Evolutionary conservation across 441 rosid species (phyloP).

Genomic region (Syzygium malaccense): DNA sequence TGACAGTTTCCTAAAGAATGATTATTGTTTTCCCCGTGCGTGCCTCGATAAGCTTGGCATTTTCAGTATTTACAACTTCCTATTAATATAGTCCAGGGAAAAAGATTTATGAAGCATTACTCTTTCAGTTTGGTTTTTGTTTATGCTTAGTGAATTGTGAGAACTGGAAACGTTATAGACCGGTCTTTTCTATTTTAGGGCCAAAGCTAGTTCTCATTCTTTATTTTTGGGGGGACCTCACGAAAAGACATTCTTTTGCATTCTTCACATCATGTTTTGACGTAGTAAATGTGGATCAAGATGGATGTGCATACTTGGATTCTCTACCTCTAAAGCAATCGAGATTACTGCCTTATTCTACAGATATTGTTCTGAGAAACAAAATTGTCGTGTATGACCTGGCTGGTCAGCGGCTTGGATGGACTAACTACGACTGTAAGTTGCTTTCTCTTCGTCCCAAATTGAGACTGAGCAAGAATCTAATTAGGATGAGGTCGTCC

Average conservation of each 20-base stretch:
- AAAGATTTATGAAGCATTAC: not conserved
- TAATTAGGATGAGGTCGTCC: not conserved
- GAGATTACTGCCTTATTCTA: conserved; percentile 1
- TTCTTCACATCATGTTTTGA: not conserved
- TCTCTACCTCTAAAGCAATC: not conserved
- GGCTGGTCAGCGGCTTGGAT: conserved; percentile 83
- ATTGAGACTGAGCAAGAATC: not conserved
- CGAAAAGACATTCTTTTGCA: not conserved
- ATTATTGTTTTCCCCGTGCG: not conserved
- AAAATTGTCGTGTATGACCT: conserved; percentile 85
- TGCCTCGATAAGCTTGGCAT: not conserved
- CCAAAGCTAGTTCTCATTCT: not conserved
- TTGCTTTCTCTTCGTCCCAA: not conserved
- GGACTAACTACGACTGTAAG: conserved; percentile 91
- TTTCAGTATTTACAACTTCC: not conserved
- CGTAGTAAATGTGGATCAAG: not conserved
- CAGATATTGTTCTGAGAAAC: conserved; percentile 90
- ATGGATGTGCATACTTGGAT: not conserved
- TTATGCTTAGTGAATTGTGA: not conserved
- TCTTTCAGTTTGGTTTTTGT: not conserved
- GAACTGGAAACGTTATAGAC: not conserved
- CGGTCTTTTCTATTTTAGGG: not conserved
- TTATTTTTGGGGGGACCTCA: not conserved
- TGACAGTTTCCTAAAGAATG: not conserved
- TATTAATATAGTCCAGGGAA: not conserved